Evolutionary conservation across 2,329 filamentous ascomycete species (phyloP).

Genomic region (Xylariaceae sp.): DNA sequence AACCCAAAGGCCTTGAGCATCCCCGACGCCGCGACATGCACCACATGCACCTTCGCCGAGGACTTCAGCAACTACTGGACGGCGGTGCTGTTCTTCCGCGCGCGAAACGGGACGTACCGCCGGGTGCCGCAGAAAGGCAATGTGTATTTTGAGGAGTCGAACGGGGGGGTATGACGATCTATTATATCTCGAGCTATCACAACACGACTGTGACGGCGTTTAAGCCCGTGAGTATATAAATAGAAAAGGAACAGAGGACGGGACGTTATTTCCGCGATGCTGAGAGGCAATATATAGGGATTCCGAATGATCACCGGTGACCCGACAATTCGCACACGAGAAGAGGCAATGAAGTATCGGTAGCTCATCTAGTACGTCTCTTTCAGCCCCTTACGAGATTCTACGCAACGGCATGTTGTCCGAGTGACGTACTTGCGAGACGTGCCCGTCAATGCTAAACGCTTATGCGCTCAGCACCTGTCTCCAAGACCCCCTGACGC

Average conservation of each 20-base stretch:
- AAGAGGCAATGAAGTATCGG: conserved; percentile 39
- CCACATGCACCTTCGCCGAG: conserved; percentile 51
- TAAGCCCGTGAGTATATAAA: conserved; percentile 45
- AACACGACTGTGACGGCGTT: conserved; percentile 47
- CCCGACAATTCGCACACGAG: conserved; percentile 22
- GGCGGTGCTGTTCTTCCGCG: conserved; percentile 49
- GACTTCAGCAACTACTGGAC: conserved; percentile 52
- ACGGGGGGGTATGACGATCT: conserved; percentile 52
- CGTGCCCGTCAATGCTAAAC: too few relatives aligned
- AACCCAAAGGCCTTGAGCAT: conserved; percentile 36
- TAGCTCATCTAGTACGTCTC: conserved; percentile 20
- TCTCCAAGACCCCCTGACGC: conserved; percentile 16
- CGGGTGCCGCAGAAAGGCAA: conserved; percentile 37
- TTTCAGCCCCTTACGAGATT: too few relatives aligned
- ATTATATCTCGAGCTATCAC: conserved; percentile 46
- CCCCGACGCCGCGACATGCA: conserved; percentile 46
- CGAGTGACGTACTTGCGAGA: too few relatives aligned
- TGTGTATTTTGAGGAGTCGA: conserved; percentile 43
- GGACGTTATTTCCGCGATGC: too few relatives aligned
- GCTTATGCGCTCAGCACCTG: too few relatives aligned
- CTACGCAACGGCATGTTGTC: too few relatives aligned
- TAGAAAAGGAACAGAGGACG: too few relatives aligned
- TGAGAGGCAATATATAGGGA: too few relatives aligned
- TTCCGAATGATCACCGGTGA: conserved; percentile 53
- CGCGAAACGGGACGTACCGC: conserved; percentile 47